Evolutionary conservation across 768 basidiomycete genomes (phyloP).

Genomic region (Leccinum ochraceum): DNA sequence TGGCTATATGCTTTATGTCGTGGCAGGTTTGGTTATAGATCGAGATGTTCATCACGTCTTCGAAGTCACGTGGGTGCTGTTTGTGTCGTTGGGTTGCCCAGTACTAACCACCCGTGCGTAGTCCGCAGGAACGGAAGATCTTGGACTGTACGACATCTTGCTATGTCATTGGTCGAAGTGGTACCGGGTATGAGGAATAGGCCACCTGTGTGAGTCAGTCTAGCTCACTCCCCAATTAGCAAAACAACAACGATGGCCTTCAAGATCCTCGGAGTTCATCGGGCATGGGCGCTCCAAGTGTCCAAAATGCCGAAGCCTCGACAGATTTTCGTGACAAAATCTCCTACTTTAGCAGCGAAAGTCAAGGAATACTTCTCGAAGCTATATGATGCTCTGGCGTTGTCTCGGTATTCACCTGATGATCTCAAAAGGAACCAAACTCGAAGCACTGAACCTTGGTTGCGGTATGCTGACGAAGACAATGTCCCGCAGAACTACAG

Average conservation of each 20-base stretch:
- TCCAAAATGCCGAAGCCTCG: constrained; percentile 47
- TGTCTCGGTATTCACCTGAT: constrained; percentile 36
- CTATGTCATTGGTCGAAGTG: constrained; percentile 69
- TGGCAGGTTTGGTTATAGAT: constrained; percentile 25
- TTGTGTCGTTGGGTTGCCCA: constrained; percentile 8
- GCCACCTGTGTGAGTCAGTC: neutral
- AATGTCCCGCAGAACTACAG: constrained; percentile 50
- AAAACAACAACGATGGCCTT: constrained; percentile 79
- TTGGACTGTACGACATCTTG: constrained; percentile 61
- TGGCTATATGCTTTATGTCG: neutral
- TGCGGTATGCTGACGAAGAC: constrained; percentile 33
- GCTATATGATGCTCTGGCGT: constrained; percentile 46
- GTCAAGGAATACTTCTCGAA: constrained; percentile 66
- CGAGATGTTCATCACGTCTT: constrained; percentile 30
- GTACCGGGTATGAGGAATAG: constrained; percentile 56
- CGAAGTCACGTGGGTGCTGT: constrained; percentile 23
- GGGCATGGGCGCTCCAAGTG: constrained; percentile 43
- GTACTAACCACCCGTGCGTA: constrained; percentile 15
- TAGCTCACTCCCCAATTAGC: constrained; percentile 32
- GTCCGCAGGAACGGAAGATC: constrained; percentile 53
- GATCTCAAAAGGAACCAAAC: constrained; percentile 38
- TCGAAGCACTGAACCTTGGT: constrained; percentile 27
- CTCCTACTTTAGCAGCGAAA: constrained; percentile 59
- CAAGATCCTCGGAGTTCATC: constrained; percentile 70
- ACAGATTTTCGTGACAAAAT: constrained; percentile 75